Percentiles rank a stretch among this genome's conserved stretches.
These are phyloP conservation scores for Alternaria rosae DNA, from an alignment of 2,329 filamentous ascomycete species.

Conservation along the genomic window DNA sequence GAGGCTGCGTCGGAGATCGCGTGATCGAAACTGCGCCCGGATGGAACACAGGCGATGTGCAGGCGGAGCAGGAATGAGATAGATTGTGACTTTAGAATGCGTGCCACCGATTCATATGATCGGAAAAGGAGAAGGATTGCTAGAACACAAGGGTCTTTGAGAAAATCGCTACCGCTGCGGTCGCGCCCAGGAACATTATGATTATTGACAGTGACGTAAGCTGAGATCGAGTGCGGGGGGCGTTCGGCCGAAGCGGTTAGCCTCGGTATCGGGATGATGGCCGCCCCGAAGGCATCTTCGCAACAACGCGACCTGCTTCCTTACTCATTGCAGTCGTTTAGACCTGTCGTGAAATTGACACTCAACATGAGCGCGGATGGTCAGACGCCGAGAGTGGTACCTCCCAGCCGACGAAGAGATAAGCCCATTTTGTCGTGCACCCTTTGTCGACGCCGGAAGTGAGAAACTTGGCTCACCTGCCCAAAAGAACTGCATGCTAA, in stretches of 20 bases:
- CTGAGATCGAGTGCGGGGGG: background rate
- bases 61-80: background rate
- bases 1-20: background rate
- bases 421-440: conserved; percentile 43
- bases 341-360: background rate
- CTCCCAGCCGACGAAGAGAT: conserved; percentile 39
- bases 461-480: background rate
- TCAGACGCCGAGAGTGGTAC: conserved; percentile 30
- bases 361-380: conserved; percentile 28
- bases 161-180: background rate
- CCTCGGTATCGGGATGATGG: background rate
- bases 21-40: background rate
- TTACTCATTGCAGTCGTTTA: background rate
- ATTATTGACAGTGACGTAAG: background rate
- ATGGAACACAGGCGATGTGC: background rate
- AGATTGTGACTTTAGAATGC: background rate
- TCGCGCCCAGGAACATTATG: background rate
- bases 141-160: background rate
- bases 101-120: background rate
- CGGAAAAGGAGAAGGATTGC: background rate
- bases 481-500: conserved; percentile 8
- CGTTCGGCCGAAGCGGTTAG: conserved; percentile 1
- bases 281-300: background rate
- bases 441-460: conserved; percentile 40
- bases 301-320: background rate